Base-by-base conservation (phyloP, 176 grass and related monocot genomes). In the Bolboschoenus planiculmis region DNA sequence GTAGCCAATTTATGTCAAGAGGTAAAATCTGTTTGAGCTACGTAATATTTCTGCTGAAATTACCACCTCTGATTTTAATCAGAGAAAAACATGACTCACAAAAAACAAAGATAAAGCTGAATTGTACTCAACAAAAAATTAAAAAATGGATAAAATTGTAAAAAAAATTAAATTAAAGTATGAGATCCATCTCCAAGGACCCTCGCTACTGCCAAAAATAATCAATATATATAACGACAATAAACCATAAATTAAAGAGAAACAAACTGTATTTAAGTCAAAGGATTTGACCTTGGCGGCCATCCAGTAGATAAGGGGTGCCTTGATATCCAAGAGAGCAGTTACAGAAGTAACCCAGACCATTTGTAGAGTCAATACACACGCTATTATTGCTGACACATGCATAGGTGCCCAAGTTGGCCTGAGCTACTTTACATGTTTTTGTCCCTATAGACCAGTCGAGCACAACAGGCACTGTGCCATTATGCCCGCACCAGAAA, bases 311-410 rank as follows among this genome's bases (percentile, higher is more conserved):
- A 58, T 79, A 79, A 13, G 77, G 77, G 0, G 57, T 79, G 18
- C 77, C 77, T n/a, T 39, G 0, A 15, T 79, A 79, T 1, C 77
- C 77, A 2, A 0, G 14, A 10, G 13, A 35, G 77, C 77, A 79
- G 0, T 79, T 58, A 4, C 77, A 79, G 16, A 58, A 39, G 33
- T 79, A 79, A 9, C 77, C 77, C 4, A 2, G 50, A 35, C 27
- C 77, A 57, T 58, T 79, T 29, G 0, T 1, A 10, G 76, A 37
- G 50, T 79, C 10, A 1, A 79, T 4, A 10, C 76, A 79, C 3
- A 4, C 29, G 50, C 75, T 79, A 20, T 79, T 79, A 4, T n/a
- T 79, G 75, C 75, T 79, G 13, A 36, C 48, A 79, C 76, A 56
- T 36, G 75, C 75, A 33, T 78, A 78, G 4, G 7, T 78, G 7